These are phyloP conservation scores for Sporothrix protearum DNA, from an alignment of 2,329 filamentous ascomycete genomes.

Conservation along the genomic window DNA sequence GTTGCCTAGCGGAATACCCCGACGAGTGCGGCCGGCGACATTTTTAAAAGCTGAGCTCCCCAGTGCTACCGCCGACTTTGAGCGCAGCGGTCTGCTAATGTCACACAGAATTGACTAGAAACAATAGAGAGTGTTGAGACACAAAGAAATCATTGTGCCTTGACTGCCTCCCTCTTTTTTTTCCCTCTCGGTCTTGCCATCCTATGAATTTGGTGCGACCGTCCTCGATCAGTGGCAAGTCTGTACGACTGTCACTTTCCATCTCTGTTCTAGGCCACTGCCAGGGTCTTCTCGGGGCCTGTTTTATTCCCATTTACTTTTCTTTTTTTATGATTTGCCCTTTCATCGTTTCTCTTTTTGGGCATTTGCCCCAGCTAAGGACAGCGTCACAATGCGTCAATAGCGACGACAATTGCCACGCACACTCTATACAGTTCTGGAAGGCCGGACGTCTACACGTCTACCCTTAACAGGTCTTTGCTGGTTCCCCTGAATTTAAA, in stretches of 20 bases:
- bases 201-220: neutral
- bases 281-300: neutral
- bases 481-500: neutral
- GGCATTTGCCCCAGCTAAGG: neutral
- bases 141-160: neutral
- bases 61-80: neutral
- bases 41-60: neutral
- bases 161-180: neutral
- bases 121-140: slow-evolving; percentile 16
- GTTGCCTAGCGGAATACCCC: neutral
- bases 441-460: too few relatives aligned
- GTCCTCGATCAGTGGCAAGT: slow-evolving; percentile 11
- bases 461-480: too few relatives aligned
- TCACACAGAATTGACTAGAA: neutral
- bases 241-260: neutral
- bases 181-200: neutral
- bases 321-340: neutral
- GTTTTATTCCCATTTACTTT: neutral
- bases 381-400: neutral
- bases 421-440: neutral
- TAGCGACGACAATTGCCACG: neutral
- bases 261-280: neutral
- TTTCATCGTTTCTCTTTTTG: neutral
- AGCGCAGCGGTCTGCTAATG: neutral
- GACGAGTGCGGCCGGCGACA: neutral